phyloP scores from a whole-genome alignment of 2,329 filamentous ascomycete species.

The Penicillium verrucosum region DNA sequence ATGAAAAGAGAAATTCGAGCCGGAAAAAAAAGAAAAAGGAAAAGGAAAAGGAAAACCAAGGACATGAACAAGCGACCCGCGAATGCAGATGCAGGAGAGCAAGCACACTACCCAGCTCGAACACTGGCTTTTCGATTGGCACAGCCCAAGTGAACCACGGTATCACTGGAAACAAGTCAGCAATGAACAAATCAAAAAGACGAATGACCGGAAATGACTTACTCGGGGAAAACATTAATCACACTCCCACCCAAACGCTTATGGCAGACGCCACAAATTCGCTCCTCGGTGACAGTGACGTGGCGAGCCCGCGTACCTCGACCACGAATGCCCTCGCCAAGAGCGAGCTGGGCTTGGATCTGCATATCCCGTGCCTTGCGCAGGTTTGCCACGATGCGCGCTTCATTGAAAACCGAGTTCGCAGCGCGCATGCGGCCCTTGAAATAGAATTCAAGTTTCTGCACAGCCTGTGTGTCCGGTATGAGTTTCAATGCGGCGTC shows the following conservation, averaged over 20 bases:
- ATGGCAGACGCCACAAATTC: slow-evolving; percentile 87
- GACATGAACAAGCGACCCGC: neutral
- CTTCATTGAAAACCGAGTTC: slow-evolving; percentile 76
- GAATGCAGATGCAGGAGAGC: slow-evolving; percentile 9
- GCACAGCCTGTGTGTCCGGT: slow-evolving; percentile 72
- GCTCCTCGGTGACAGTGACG: slow-evolving; percentile 81
- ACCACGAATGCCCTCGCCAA: slow-evolving; percentile 61
- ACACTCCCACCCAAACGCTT: slow-evolving; percentile 90
- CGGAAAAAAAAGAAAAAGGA: slow-evolving; percentile 1
- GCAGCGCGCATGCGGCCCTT: slow-evolving; percentile 82
- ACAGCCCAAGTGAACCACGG: slow-evolving; percentile 78
- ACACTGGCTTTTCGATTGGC: slow-evolving; percentile 47
- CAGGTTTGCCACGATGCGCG: slow-evolving; percentile 71
- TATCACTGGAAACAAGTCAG: slow-evolving; percentile 40
- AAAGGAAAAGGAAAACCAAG: neutral
- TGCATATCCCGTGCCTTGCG: slow-evolving; percentile 76
- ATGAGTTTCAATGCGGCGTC: slow-evolving; percentile 82
- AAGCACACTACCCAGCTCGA: slow-evolving; percentile 17
- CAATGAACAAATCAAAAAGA: neutral
- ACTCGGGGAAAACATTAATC: slow-evolving; percentile 83
- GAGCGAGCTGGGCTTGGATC: slow-evolving; percentile 67
- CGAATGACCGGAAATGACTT: slow-evolving; percentile 37
- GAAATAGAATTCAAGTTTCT: slow-evolving; percentile 85
- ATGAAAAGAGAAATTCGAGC: neutral
- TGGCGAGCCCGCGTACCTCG: slow-evolving; percentile 61